phyloP scores from a whole-genome alignment of 441 rosid genomes.

The Macaranga tanarius region DNA sequence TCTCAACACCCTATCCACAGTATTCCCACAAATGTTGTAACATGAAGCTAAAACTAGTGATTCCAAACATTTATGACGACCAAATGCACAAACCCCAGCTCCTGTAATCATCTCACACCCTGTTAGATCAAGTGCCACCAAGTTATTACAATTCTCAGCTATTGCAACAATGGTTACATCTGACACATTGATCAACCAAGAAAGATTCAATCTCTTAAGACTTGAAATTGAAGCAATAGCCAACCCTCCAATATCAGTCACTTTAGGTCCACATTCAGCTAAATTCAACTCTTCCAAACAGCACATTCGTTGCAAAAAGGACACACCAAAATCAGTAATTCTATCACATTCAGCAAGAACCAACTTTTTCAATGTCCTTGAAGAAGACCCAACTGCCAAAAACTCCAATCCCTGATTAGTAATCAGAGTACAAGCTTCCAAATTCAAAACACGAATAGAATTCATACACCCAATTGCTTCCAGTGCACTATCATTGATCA shows the following conservation, averaged over 20 bases:
- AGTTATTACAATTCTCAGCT: conserved; percentile 33
- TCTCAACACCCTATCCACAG: conserved; percentile 24
- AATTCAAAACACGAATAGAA: conserved; percentile 34
- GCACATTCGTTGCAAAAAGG: conserved; percentile 30
- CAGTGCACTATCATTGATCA: conserved; percentile 38
- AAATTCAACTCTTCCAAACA: conserved; percentile 48
- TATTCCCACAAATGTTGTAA: conserved; percentile 24
- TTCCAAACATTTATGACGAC: conserved; percentile 31
- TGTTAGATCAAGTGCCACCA: conserved; percentile 41
- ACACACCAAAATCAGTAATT: conserved; percentile 44
- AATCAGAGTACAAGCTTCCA: conserved; percentile 40
- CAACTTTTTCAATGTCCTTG: conserved; percentile 39
- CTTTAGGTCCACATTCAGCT: conserved; percentile 47
- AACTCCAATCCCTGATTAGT: conserved; percentile 37
- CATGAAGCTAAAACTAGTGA: conserved; percentile 36
- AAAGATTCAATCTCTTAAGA: conserved; percentile 38
- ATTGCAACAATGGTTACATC: conserved; percentile 36
- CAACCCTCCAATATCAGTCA: conserved; percentile 40
- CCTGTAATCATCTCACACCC: conserved; percentile 46
- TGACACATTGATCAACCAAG: conserved; percentile 47
- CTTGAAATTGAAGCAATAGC: conserved; percentile 33
- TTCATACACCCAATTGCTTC: conserved; percentile 31
- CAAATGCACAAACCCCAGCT: conserved; percentile 37
- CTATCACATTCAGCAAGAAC: conserved; percentile 43
- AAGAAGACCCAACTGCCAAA: conserved; percentile 37